These are phyloP conservation scores for Ramularia endophylla DNA, from an alignment of 2,329 filamentous ascomycete species.

Conservation along the genomic window DNA sequence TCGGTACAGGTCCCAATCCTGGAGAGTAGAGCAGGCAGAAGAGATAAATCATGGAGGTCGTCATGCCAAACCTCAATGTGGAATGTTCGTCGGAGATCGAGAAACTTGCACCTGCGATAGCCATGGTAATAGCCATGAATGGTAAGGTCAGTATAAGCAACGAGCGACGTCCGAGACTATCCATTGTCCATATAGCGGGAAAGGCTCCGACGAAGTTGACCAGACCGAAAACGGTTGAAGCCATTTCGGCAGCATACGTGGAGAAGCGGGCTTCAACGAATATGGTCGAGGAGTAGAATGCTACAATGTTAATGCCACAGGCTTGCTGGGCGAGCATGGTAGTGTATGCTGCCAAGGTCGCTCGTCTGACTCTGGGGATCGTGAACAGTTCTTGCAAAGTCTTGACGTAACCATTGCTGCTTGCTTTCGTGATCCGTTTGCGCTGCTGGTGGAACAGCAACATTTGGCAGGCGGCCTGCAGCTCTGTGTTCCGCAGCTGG, in stretches of 20 bases:
- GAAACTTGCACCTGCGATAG: conserved; percentile 48
- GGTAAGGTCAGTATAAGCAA: conserved; percentile 46
- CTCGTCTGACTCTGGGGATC: conserved; percentile 21
- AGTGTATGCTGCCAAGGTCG: conserved; percentile 16
- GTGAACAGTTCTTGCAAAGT: conserved; percentile 17
- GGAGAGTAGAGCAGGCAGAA: conserved; percentile 24
- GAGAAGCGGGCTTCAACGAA: conserved; percentile 31
- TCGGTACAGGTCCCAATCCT: conserved; percentile 27
- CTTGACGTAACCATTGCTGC: too few species aligned
- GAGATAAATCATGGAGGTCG: conserved; percentile 26
- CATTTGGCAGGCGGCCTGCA: conserved; percentile 28
- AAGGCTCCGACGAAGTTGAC: conserved; percentile 55
- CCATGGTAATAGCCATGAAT: conserved; percentile 44
- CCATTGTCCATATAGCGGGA: conserved; percentile 50
- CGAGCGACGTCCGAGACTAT: conserved; percentile 47
- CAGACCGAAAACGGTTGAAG: conserved; percentile 53
- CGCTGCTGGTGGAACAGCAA: too few species aligned
- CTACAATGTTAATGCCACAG: conserved; percentile 31
- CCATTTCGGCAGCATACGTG: conserved; percentile 46
- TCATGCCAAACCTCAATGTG: conserved; percentile 26
- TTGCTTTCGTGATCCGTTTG: too few species aligned
- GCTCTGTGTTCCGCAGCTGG: conserved; percentile 24
- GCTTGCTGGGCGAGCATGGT: conserved; percentile 22
- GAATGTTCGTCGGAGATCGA: conserved; percentile 38
- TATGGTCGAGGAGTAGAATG: conserved; percentile 33